phyloP scores from a whole-genome alignment of 495 filamentous ascomycete genomes.

The Neurospora sp. region DNA sequence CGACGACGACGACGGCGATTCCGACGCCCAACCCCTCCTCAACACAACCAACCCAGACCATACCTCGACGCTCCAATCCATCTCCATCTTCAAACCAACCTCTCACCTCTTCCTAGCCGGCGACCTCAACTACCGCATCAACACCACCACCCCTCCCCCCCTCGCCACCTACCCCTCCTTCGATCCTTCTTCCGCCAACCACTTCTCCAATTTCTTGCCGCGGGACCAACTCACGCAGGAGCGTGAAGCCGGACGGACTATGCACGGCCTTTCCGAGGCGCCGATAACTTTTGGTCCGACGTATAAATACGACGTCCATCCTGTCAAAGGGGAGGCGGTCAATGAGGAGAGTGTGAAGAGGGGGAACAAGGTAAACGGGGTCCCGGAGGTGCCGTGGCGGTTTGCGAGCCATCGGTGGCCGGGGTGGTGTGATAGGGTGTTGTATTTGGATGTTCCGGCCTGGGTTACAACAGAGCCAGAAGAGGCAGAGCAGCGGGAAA shows the following conservation, averaged over 20 bases:
- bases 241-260: conserved; percentile 47
- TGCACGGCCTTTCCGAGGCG: conserved; percentile 69
- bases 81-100: conserved; percentile 58
- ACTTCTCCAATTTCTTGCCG: conserved; percentile 46
- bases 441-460: conserved; percentile 57
- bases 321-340: conserved; percentile 5
- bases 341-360: conserved; percentile 10
- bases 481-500: neutral
- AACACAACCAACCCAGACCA: conserved; percentile 1
- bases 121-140: conserved; percentile 91
- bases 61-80: conserved; percentile 20
- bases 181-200: conserved; percentile 41
- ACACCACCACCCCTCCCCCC: conserved; percentile 43
- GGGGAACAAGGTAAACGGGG: conserved; percentile 1
- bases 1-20: conserved; percentile 9
- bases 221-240: conserved; percentile 72
- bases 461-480: conserved; percentile 26
- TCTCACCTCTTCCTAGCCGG: conserved; percentile 79
- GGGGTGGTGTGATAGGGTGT: conserved; percentile 86
- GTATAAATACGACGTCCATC: conserved; percentile 58
- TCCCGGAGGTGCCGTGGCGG: conserved; percentile 46
- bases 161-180: conserved; percentile 47
- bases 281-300: conserved; percentile 77
- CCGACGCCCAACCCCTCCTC: neutral
- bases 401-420: conserved; percentile 80